These are phyloP conservation scores for Brachypodium distachyon DNA, from an alignment of 202 grass and related monocot genomes.

Conservation along the genomic window DNA sequence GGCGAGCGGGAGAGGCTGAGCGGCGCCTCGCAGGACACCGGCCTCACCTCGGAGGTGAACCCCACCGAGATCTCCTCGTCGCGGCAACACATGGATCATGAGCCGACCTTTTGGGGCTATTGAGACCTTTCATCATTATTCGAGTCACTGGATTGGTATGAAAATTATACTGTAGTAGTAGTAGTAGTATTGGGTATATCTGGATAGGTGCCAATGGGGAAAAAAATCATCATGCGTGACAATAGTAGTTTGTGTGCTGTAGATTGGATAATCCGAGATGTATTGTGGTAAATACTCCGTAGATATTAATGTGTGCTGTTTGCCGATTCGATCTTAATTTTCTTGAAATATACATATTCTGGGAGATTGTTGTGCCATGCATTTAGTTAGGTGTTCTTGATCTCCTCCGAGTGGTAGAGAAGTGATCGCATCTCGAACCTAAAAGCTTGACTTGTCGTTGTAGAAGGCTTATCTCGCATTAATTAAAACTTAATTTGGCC, in stretches of 20 bases:
- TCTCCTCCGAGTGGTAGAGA: not conserved
- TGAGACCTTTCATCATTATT: not conserved
- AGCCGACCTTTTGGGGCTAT: slow-evolving; percentile 39
- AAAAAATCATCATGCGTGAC: too few species aligned
- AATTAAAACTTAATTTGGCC: not conserved
- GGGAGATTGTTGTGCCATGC: too few species aligned
- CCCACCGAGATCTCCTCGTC: slow-evolving; percentile 43
- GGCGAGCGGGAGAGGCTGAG: slow-evolving; percentile 34
- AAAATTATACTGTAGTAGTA: not conserved
- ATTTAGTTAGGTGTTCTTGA: not conserved
- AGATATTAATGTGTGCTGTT: not conserved
- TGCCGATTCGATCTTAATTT: not conserved
- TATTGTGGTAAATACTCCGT: not conserved
- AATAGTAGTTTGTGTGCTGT: not conserved
- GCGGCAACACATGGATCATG: slow-evolving; percentile 22
- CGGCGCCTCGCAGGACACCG: slow-evolving; percentile 51
- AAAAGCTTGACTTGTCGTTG: slow-evolving; percentile 31
- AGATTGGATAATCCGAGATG: not conserved
- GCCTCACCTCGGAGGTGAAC: slow-evolving; percentile 50
- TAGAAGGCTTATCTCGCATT: slow-evolving; percentile 1
- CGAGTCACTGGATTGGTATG: slow-evolving; percentile 6
- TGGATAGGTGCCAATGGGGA: not conserved
- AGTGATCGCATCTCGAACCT: slow-evolving; percentile 16
- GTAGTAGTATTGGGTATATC: not conserved
- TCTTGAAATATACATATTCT: not conserved